A percentile compares a stretch with the other conserved stretches of the same genome.
These are phyloP conservation scores for Entomortierella chlamydospora DNA, from an alignment of 192 early-diverging fungal genomes.

Conservation along the genomic window DNA sequence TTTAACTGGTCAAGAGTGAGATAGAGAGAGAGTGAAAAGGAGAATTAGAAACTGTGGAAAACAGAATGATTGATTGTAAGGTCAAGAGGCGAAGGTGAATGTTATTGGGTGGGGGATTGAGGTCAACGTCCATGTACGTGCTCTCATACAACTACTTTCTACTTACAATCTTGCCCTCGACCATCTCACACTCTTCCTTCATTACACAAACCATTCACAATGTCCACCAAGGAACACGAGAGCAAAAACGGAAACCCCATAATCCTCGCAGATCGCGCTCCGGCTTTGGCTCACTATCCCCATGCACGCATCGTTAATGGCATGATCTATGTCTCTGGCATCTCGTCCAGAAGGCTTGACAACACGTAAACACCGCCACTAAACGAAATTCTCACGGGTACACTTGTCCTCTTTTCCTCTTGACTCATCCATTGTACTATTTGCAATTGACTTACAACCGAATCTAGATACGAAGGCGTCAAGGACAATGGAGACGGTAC, in stretches of 20 bases:
- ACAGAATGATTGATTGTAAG: no score
- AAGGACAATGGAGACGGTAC: slow-evolving; percentile 63
- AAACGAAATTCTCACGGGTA: not conserved
- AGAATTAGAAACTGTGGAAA: no score
- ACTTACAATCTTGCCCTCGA: not conserved
- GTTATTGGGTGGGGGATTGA: no score
- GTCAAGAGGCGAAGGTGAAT: no score
- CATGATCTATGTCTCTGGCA: slow-evolving; percentile 72
- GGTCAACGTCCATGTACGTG: no score
- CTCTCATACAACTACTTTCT: not conserved
- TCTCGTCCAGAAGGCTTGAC: slow-evolving; percentile 65
- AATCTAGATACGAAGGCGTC: slow-evolving; percentile 57
- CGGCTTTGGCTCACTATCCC: slow-evolving; percentile 74
- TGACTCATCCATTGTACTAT: no score
- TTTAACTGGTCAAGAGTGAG: no score
- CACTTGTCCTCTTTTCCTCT: not conserved
- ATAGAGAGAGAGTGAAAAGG: not conserved
- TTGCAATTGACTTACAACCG: no score
- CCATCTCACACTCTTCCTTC: not conserved
- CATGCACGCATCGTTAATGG: slow-evolving; percentile 68
- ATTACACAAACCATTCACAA: not conserved
- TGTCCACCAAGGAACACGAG: slow-evolving; percentile 15
- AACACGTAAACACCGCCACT: slow-evolving; percentile 59
- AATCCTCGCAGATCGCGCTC: slow-evolving; percentile 63
- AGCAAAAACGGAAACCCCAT: slow-evolving; percentile 63